Conservation (phyloP, 1,284 basidiomycete species). For the Melanopsichium pennsylvanicum region DNA sequence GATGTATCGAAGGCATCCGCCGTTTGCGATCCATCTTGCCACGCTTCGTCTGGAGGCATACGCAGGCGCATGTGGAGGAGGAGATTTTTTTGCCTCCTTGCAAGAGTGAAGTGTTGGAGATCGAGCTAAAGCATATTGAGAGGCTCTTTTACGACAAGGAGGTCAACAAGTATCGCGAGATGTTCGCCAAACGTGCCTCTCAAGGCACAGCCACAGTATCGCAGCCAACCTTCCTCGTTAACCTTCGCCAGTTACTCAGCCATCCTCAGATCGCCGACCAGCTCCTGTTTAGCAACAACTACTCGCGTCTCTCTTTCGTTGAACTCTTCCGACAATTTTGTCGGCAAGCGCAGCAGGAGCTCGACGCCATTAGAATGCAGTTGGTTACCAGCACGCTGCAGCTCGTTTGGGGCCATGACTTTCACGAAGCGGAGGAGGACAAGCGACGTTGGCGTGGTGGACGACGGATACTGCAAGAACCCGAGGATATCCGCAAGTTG, state of each 20-base stretch:
- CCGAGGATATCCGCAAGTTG: slow-evolving; percentile 12
- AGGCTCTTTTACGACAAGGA: slow-evolving; percentile 52
- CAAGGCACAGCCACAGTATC: slow-evolving; percentile 13
- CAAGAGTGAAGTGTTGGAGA: slow-evolving; percentile 34
- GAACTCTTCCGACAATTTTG: slow-evolving; percentile 41
- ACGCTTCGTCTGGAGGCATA: slow-evolving; percentile 50
- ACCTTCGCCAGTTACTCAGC: slow-evolving; percentile 46
- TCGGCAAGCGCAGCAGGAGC: slow-evolving; percentile 29
- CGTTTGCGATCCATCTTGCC: slow-evolving; percentile 34
- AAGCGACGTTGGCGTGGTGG: slow-evolving; percentile 37
- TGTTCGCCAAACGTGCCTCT: slow-evolving; percentile 20
- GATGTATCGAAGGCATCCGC: slow-evolving; percentile 43
- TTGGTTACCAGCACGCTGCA: slow-evolving; percentile 23
- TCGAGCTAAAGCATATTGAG: slow-evolving; percentile 45
- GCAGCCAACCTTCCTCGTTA: slow-evolving; percentile 34
- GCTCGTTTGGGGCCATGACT: slow-evolving; percentile 46
- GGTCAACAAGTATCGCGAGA: slow-evolving; percentile 24
- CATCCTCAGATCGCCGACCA: slow-evolving; percentile 50
- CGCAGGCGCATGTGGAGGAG: slow-evolving; percentile 43
- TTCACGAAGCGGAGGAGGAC: slow-evolving; percentile 26
- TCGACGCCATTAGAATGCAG: slow-evolving; percentile 31
- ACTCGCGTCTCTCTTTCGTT: slow-evolving; percentile 38
- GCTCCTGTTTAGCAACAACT: slow-evolving; percentile 34
- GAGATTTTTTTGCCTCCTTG: slow-evolving; percentile 42
- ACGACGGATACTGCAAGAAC: slow-evolving; percentile 3